phyloP scores from a whole-genome alignment of 108 stramenopile genomes.

The Fistulifera pelliculosa region DNA sequence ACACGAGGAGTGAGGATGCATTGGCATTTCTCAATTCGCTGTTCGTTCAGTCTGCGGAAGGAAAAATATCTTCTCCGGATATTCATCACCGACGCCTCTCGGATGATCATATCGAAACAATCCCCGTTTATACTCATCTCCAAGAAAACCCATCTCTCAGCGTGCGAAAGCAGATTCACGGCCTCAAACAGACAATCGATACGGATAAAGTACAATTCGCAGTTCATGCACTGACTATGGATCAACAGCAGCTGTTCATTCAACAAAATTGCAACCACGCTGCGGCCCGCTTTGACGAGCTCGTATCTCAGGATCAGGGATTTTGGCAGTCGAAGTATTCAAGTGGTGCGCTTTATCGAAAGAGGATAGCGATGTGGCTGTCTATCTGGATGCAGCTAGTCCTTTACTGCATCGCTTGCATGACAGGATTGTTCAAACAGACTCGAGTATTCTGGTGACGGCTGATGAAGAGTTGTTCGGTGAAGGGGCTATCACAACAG shows the following conservation, averaged over 20 bases:
- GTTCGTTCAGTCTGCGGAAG: too few species aligned
- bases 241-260: not conserved
- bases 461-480: not conserved
- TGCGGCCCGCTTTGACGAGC: slow-evolving; percentile 2
- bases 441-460: not conserved
- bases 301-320: slow-evolving; percentile 11
- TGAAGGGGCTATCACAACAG: slow-evolving; percentile 14
- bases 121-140: too few species aligned
- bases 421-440: not conserved
- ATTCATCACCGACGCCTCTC: too few species aligned
- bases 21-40: too few species aligned
- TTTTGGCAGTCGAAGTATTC: slow-evolving; percentile 57
- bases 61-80: too few species aligned
- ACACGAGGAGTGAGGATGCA: too few species aligned
- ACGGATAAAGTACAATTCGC: not conserved
- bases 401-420: slow-evolving; percentile 19
- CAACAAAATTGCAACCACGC: not conserved
- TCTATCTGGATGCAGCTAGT: slow-evolving; percentile 48
- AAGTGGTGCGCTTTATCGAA: slow-evolving; percentile 61
- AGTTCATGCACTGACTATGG: not conserved
- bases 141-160: not conserved
- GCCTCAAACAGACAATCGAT: not conserved
- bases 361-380: slow-evolving; percentile 15
- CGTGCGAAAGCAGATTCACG: not conserved
- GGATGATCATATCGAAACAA: too few species aligned